Evolutionary conservation across 2,329 filamentous ascomycete genomes (phyloP), one percentile per base, ranked within the genome.

Genomic region (Colletotrichum paranaense): DNA sequence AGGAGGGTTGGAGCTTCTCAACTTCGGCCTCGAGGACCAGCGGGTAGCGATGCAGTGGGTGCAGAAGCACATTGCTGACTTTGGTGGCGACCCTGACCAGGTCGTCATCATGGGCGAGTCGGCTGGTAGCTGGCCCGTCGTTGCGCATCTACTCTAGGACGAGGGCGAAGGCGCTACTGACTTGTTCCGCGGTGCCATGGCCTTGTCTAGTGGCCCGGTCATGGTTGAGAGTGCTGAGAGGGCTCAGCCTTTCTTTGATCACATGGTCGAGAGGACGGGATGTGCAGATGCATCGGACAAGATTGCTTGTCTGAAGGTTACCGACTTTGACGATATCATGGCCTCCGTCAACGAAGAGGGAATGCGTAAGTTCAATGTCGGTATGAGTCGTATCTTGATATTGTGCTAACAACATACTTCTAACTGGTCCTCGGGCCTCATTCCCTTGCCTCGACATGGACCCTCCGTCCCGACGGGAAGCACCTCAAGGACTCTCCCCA

Each of bases 181-280:
- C 2, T 83, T 93, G 0, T 93, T 93, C 84, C 86, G 89, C 16
- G 91, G 83, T 1, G 91, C 82, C 2, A 93, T 93, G 76, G 92
- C 93, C 90, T 86, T 89, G 79, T 89, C 86, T 1, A 49, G 58
- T 12, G 66, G 66, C 0, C 66, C 66, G 0, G 49, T 68, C 66
- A 68, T 68, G 66, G 66, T 68, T 1, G 66, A 68, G 8, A 52
- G 32, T 4, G 66, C 66, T 2, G 66, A 68, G 46, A 49, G 66
- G 0, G 46, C 42, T 24, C 66, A 65, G 35, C 67, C 67, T 0
- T 24, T 69, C 5, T 64, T 65, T 11, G 67, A 65, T 24, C 9
- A 64, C n/a, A 69, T 64, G 67, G 67, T 65, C 0, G 28, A 69
- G 14, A 65, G 52, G 9, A 26, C 66, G 4, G 66, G 66, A 5